Evolutionary conservation across 352 stramenopile genomes (phyloP).

Genomic region (Pythium apleroticum): DNA sequence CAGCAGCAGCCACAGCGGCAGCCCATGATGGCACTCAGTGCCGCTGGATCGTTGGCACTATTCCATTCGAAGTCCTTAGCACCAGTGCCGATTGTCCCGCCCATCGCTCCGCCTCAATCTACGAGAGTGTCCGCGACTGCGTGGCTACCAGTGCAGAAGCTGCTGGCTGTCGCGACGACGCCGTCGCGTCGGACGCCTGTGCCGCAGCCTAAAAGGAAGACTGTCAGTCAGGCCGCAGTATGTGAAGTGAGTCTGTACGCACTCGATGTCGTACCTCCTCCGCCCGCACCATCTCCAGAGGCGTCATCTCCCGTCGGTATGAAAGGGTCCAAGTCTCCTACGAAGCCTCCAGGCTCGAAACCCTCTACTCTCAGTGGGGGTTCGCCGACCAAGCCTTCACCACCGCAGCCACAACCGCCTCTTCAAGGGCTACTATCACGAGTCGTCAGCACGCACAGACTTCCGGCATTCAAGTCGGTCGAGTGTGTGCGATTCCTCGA

Average conservation of each 20-base stretch:
- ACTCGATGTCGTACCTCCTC: neutral
- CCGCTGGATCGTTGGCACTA: conserved; percentile 9
- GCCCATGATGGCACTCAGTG: conserved; percentile 3
- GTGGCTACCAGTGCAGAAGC: conserved; percentile 16
- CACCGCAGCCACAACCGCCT: neutral
- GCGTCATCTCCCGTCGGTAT: neutral
- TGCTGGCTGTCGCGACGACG: conserved; percentile 14
- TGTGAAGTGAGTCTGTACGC: conserved; percentile 5
- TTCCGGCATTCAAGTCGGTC: conserved; percentile 1
- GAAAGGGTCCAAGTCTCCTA: neutral
- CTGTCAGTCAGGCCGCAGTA: neutral
- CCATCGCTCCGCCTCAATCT: neutral
- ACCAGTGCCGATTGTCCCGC: conserved; percentile 9
- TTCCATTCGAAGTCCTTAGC: conserved; percentile 14
- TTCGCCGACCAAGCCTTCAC: neutral
- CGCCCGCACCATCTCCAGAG: neutral
- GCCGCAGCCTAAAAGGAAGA: neutral
- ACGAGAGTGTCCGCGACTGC: neutral
- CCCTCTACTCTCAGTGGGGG: neutral
- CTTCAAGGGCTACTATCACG: conserved; percentile 12
- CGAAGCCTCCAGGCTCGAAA: neutral
- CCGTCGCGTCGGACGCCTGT: neutral
- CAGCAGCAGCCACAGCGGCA: neutral
- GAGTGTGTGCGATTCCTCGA: conserved; percentile 14
- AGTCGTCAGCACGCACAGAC: conserved; percentile 4